phyloP scores from a whole-genome alignment of 768 basidiomycete genomes.

The Boletus rubropictus region DNA sequence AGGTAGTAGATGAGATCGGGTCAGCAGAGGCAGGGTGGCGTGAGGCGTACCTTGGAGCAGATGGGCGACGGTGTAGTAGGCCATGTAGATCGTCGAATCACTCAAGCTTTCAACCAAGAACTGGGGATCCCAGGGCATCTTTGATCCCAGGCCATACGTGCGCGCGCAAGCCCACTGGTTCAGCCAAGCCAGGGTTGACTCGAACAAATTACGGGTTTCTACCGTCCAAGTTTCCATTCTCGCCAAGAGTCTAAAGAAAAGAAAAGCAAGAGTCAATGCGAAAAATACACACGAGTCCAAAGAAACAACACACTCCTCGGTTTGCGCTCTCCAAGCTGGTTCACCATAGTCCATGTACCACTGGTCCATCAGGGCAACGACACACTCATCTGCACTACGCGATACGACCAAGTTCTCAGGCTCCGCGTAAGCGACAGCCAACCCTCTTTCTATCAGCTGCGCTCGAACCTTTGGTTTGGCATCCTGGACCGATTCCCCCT shows the following conservation, averaged over 20 bases:
- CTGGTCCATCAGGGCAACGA: slow-evolving; percentile 96
- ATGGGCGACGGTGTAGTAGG: slow-evolving; percentile 93
- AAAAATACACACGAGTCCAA: not conserved
- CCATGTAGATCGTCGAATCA: slow-evolving; percentile 98
- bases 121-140: slow-evolving; percentile 93
- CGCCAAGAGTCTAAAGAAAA: slow-evolving; percentile 54
- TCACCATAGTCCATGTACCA: slow-evolving; percentile 99
- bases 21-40: not conserved
- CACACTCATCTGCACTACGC: slow-evolving; percentile 93
- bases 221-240: slow-evolving; percentile 85
- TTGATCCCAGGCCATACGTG: slow-evolving; percentile 91
- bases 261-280: not conserved
- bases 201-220: slow-evolving; percentile 92
- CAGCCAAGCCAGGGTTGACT: slow-evolving; percentile 89
- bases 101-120: slow-evolving; percentile 96
- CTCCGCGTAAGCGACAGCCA: slow-evolving; percentile 91
- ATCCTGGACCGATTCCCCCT: slow-evolving; percentile 82
- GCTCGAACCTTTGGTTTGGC: slow-evolving; percentile 88
- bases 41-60: slow-evolving; percentile 72
- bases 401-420: slow-evolving; percentile 89
- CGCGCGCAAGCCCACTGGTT: slow-evolving; percentile 99
- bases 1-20: slow-evolving; percentile 6
- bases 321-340: slow-evolving; percentile 76
- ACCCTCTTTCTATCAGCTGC: slow-evolving; percentile 67
- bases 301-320: slow-evolving; percentile 61